Evolutionary conservation across 31 red algal species (phyloP).

Genomic region (Asparagopsis taxiformis): DNA sequence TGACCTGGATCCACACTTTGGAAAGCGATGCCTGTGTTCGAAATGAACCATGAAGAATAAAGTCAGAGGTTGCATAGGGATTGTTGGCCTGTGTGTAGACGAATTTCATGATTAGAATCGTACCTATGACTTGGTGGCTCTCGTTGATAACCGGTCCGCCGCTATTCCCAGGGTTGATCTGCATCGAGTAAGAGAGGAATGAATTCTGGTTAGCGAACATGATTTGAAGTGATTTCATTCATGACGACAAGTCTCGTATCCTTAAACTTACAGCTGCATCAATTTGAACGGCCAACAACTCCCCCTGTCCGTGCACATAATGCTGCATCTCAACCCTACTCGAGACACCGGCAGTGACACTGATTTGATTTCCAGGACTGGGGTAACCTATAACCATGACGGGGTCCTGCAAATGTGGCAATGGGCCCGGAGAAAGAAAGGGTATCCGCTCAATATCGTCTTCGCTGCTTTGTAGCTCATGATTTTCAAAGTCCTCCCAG

Average conservation of each 20-base stretch:
- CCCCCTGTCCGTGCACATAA: slow-evolving; percentile 76
- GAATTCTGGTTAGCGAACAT: not conserved
- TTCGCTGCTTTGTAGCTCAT: not conserved
- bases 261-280: slow-evolving; percentile 74
- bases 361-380: slow-evolving; percentile 78
- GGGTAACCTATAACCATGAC: slow-evolving; percentile 91
- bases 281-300: slow-evolving; percentile 87
- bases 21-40: slow-evolving; percentile 77
- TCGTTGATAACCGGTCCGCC: slow-evolving; percentile 89
- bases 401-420: slow-evolving; percentile 71
- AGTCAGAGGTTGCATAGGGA: not conserved
- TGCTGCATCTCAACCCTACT: slow-evolving; percentile 72
- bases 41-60: not conserved
- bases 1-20: slow-evolving; percentile 71
- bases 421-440: slow-evolving; percentile 48
- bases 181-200: not conserved
- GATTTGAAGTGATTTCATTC: too few relatives aligned
- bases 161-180: slow-evolving; percentile 91
- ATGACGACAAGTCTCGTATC: too few relatives aligned
- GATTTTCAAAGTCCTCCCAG: slow-evolving; percentile 1
- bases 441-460: slow-evolving; percentile 1
- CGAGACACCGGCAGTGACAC: slow-evolving; percentile 87
- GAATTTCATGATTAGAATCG: not conserved
- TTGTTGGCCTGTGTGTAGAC: not conserved
- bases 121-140: slow-evolving; percentile 66